Conservation (phyloP, 352 stramenopile species). For the Phytophthora sp. region DNA sequence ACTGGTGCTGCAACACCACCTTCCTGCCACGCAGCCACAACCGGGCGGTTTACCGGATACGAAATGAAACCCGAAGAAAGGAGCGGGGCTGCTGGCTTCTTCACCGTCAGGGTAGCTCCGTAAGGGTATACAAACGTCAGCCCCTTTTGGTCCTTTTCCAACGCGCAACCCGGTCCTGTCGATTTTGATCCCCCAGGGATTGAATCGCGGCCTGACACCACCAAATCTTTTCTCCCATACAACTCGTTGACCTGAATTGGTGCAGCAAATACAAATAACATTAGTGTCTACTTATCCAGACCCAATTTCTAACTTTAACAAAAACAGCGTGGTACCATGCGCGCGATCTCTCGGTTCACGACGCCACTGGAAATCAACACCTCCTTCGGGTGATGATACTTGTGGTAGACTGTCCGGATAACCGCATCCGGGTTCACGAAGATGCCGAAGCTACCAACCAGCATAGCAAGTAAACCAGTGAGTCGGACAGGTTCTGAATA, state of each 20-base stretch:
- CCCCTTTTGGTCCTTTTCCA: constrained; percentile 87
- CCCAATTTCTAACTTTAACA: too few relatives aligned
- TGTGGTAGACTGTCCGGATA: constrained; percentile 95
- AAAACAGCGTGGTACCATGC: constrained; percentile 53
- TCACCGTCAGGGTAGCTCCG: constrained; percentile 93
- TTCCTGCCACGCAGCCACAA: constrained; percentile 91
- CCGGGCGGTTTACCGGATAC: constrained; percentile 95
- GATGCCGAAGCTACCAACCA: constrained; percentile 73
- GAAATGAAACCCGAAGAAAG: constrained; percentile 95
- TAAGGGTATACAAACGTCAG: constrained; percentile 97
- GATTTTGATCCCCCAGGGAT: constrained; percentile 10
- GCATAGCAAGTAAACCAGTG: not conserved
- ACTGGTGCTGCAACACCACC: constrained; percentile 64
- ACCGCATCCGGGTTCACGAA: constrained; percentile 89
- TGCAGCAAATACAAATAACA: not conserved
- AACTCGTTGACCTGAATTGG: constrained; percentile 59
- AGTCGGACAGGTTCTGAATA: not conserved
- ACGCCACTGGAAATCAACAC: constrained; percentile 95
- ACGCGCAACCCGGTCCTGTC: constrained; percentile 43
- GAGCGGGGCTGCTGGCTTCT: constrained; percentile 86
- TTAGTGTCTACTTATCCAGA: not conserved
- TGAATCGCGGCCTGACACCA: constrained; percentile 33
- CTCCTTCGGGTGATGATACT: constrained; percentile 97
- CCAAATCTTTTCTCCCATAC: constrained; percentile 68
- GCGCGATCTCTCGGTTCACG: constrained; percentile 92